These are phyloP conservation scores for Xylaria hypoxylon DNA, from an alignment of 2,329 filamentous ascomycete species.

Conservation along the genomic window DNA sequence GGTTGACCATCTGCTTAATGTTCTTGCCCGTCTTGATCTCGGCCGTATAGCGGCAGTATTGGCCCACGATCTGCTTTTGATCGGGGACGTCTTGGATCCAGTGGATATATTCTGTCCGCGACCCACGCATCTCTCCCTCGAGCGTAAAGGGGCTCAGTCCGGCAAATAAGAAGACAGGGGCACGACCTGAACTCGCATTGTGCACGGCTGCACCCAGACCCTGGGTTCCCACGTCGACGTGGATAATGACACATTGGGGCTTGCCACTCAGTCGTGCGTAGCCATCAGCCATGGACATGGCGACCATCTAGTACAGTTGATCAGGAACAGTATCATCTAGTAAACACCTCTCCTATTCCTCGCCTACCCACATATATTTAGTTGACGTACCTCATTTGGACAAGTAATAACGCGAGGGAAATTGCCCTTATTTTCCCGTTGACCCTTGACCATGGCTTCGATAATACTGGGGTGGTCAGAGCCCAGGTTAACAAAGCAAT, in stretches of 20 bases:
- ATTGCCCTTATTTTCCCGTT: slow-evolving; percentile 71
- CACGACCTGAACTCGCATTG: slow-evolving; percentile 80
- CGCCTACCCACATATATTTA: too few relatives aligned
- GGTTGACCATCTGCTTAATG: slow-evolving; percentile 89
- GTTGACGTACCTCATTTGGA: slow-evolving; percentile 74
- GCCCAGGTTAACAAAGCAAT: slow-evolving; percentile 73
- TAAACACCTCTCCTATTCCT: too few relatives aligned
- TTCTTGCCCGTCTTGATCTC: slow-evolving; percentile 89
- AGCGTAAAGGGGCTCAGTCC: slow-evolving; percentile 81
- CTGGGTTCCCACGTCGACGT: slow-evolving; percentile 86
- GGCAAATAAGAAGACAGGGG: slow-evolving; percentile 81
- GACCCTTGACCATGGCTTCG: slow-evolving; percentile 82
- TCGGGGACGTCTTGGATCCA: slow-evolving; percentile 89
- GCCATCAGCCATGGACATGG: slow-evolving; percentile 85
- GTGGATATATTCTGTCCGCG: slow-evolving; percentile 85
- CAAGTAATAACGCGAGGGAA: slow-evolving; percentile 83
- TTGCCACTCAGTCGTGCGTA: slow-evolving; percentile 78
- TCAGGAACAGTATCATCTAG: slow-evolving; percentile 13
- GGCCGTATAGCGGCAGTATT: slow-evolving; percentile 86
- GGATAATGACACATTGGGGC: slow-evolving; percentile 81
- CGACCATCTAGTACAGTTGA: slow-evolving; percentile 73
- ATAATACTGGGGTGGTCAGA: slow-evolving; percentile 81
- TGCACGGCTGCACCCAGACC: slow-evolving; percentile 82
- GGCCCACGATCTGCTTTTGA: slow-evolving; percentile 81
- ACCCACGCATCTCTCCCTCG: slow-evolving; percentile 81